phyloP scores from a whole-genome alignment of 1,139 yeast species.

The Blastobotrys indianensis region DNA sequence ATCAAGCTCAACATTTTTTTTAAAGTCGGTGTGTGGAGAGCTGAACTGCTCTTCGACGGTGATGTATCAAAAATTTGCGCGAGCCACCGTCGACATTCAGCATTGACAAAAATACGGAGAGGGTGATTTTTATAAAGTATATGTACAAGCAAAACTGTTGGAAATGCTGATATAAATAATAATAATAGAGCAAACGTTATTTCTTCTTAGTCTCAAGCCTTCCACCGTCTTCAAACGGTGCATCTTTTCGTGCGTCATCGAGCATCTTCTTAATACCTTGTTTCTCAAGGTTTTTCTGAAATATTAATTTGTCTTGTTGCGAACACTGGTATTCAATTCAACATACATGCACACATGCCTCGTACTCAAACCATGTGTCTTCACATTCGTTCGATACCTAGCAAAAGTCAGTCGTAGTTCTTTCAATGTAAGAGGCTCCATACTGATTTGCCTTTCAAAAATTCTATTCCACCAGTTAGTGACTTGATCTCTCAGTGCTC shows the following conservation, averaged over 20 bases:
- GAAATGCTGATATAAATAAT: not conserved
- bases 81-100: not conserved
- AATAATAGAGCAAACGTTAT: not conserved
- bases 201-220: constrained; percentile 24
- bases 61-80: not conserved
- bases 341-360: constrained; percentile 69
- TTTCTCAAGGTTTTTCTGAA: constrained; percentile 53
- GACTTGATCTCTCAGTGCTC: not conserved
- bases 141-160: not conserved
- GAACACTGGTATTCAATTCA: not conserved
- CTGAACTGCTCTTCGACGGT: not conserved
- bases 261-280: constrained; percentile 78
- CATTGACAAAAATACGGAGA: not conserved
- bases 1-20: constrained; percentile 8
- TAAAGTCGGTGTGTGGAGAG: not conserved
- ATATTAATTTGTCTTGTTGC: not conserved
- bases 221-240: constrained; percentile 75
- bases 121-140: not conserved
- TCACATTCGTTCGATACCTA: constrained; percentile 66
- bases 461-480: constrained; percentile 38
- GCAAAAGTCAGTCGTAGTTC: constrained; percentile 3
- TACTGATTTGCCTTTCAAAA: constrained; percentile 57
- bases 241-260: constrained; percentile 86
- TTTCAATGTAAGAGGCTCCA: constrained; percentile 11
- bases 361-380: constrained; percentile 81